Base-by-base conservation (phyloP, 768 basidiomycete genomes). In the Melanogaster broomeanus region DNA sequence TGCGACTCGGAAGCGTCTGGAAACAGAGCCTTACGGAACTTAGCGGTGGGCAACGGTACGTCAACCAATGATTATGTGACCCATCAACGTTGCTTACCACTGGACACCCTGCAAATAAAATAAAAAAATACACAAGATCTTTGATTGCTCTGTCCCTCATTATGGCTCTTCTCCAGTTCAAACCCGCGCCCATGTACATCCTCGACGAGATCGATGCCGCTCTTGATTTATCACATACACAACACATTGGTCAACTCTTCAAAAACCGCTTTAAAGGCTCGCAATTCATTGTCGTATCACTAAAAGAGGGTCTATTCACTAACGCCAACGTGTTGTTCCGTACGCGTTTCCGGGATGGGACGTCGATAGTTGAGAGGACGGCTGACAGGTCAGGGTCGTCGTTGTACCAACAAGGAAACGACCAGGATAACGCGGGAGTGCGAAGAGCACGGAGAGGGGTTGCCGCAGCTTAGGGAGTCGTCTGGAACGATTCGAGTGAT, bases 131-230 rank as follows among this genome's bases (percentile, higher is more conserved):
- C n/a, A n/a, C n/a, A n/a, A 98, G 95, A 58, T 99, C 97, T 0
- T 80, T 99, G 57, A 98, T 99, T 63, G 97, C 97, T 1, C 81
- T 99, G 1, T 98, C 96, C 12, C 79, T 99, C 34, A 98, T 98
- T 75, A 96, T 99, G 94, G 90, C 97, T 0, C 82, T 99, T 16
- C 84, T 98, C n/a, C 94, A 98, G 67, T 98, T 98, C 80, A 98
- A 98, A 65, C 95, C 96, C 8, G 95, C 96, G 15, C 96, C 94
- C 3, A 94, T 98, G 93, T 98, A 98, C 70, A 99, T 99, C 65
- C 82, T 99, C 9, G 97, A 99, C 72, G 97, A 99, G 72, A 96
- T 99, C 56, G 97, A 98, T 69, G 95, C 97, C 0, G 96, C 96
- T 8, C 81, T 98, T 24, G 97, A 99, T 71, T 75, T 98, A 12